Percentiles rank a stretch among this genome's conserved stretches.
These are phyloP conservation scores for Fallopia convolvulus DNA, from an alignment of 148 eudicot species.

Conservation along the genomic window DNA sequence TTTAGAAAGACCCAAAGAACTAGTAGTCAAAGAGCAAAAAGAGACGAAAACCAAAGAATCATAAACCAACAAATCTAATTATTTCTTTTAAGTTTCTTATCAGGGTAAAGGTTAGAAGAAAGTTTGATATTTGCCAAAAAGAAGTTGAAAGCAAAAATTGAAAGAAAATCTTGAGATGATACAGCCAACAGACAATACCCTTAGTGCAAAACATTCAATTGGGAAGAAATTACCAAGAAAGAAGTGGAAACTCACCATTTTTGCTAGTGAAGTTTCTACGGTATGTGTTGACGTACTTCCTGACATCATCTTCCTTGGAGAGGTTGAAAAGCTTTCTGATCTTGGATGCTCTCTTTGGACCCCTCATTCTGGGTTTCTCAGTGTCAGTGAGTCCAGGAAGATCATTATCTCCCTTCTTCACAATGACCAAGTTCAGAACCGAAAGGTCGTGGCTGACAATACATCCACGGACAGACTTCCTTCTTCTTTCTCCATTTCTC, in stretches of 20 bases:
- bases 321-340: conserved; percentile 89
- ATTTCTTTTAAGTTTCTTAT: too few relatives aligned
- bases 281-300: conserved; percentile 92
- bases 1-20: too few relatives aligned
- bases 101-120: too few relatives aligned
- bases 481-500: conserved; percentile 73
- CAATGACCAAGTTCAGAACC: conserved; percentile 73
- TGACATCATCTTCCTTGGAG: conserved; percentile 77
- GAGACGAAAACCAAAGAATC: too few relatives aligned
- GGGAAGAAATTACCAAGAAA: background rate
- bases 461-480: conserved; percentile 88
- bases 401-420: conserved; percentile 86
- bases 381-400: conserved; percentile 76
- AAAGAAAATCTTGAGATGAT: background rate
- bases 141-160: background rate
- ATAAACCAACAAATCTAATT: too few relatives aligned
- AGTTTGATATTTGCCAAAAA: background rate
- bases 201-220: background rate
- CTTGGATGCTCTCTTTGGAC: conserved; percentile 92
- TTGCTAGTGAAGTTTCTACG: conserved; percentile 75
- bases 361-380: conserved; percentile 95
- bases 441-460: conserved; percentile 79
- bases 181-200: background rate
- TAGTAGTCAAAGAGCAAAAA: too few relatives aligned
- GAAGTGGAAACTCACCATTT: conserved; percentile 25